phyloP scores from a whole-genome alignment of 805 yeast species.

The Pachysolen tannophilus region DNA sequence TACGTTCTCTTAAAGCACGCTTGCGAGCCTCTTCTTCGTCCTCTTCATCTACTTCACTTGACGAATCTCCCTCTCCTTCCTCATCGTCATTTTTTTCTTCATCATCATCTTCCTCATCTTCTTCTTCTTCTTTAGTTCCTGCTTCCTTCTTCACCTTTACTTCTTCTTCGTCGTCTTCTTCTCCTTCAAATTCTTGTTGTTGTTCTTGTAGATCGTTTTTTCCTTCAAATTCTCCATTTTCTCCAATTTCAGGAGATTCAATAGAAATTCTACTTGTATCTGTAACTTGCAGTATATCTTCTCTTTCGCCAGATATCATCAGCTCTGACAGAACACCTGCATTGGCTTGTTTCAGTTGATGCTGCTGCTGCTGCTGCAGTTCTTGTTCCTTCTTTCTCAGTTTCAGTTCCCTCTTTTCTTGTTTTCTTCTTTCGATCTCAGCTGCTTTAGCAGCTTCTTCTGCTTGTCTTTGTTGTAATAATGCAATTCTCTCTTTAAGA shows the following conservation, averaged over 20 bases:
- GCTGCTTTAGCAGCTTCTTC: slow-evolving; percentile 73
- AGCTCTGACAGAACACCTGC: not conserved
- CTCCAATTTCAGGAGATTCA: slow-evolving; percentile 5
- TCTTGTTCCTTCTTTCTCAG: slow-evolving; percentile 14
- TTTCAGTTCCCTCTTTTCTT: slow-evolving; percentile 39
- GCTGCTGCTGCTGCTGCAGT: slow-evolving; percentile 5
- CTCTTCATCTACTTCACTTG: slow-evolving; percentile 48
- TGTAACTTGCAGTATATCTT: not conserved
- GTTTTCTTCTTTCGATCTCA: slow-evolving; percentile 38
- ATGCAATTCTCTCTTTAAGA: slow-evolving; percentile 77
- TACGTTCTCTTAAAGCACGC: slow-evolving; percentile 75
- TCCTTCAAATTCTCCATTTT: slow-evolving; percentile 9
- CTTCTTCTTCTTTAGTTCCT: slow-evolving; percentile 17
- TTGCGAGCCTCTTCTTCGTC: slow-evolving; percentile 74
- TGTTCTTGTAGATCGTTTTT: slow-evolving; percentile 2
- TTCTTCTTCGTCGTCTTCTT: slow-evolving; percentile 7
- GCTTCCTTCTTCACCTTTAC: slow-evolving; percentile 11
- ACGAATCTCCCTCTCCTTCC: slow-evolving; percentile 41
- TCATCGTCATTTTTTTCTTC: slow-evolving; percentile 27
- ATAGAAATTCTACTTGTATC: not conserved
- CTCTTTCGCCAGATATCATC: not conserved
- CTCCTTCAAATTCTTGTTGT: slow-evolving; percentile 8
- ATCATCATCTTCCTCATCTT: slow-evolving; percentile 22
- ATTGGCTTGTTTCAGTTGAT: not conserved
- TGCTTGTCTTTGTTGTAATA: slow-evolving; percentile 73